Percentiles rank a stretch among this genome's conserved stretches.
Evolutionary conservation across 768 basidiomycete species (phyloP).

Genomic region (Termitomyces eurrhizus): DNA sequence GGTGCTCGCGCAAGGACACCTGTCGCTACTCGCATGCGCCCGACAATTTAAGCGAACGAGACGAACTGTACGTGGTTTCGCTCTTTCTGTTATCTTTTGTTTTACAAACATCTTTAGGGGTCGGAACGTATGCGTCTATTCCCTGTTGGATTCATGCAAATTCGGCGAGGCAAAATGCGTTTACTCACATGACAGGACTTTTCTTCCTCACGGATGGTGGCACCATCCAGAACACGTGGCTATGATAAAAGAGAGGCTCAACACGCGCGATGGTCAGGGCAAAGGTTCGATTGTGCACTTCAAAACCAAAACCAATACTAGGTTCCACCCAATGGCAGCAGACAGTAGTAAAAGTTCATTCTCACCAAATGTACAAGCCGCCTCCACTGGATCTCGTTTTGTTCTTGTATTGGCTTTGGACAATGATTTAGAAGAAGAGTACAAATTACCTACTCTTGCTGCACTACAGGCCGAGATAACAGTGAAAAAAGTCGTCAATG

Average conservation of each 20-base stretch:
- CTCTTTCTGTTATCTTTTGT: neutral
- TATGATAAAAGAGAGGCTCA: neutral
- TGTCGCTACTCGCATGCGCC: conserved; percentile 51
- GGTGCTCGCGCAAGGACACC: conserved; percentile 33
- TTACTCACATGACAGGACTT: conserved; percentile 45
- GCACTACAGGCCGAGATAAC: conserved; percentile 23
- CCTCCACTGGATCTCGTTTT: conserved; percentile 11
- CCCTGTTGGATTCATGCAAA: conserved; percentile 32
- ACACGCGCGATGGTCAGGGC: neutral
- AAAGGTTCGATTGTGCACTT: neutral
- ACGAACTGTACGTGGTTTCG: conserved; percentile 36
- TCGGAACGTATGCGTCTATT: conserved; percentile 33
- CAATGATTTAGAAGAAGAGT: conserved; percentile 16
- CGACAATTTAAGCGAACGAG: conserved; percentile 44
- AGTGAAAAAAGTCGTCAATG: conserved; percentile 18
- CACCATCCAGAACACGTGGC: conserved; percentile 5
- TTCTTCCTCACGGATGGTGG: conserved; percentile 51
- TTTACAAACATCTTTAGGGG: conserved; percentile 11
- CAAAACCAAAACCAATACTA: neutral
- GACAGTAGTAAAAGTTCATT: neutral
- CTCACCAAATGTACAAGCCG: neutral
- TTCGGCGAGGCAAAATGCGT: conserved; percentile 36
- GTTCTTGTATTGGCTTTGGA: conserved; percentile 29
- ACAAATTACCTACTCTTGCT: conserved; percentile 24
- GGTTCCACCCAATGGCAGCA: neutral